Conservation (phyloP, 2,329 filamentous ascomycete genomes). For the Annulohypoxylon truncatum region DNA sequence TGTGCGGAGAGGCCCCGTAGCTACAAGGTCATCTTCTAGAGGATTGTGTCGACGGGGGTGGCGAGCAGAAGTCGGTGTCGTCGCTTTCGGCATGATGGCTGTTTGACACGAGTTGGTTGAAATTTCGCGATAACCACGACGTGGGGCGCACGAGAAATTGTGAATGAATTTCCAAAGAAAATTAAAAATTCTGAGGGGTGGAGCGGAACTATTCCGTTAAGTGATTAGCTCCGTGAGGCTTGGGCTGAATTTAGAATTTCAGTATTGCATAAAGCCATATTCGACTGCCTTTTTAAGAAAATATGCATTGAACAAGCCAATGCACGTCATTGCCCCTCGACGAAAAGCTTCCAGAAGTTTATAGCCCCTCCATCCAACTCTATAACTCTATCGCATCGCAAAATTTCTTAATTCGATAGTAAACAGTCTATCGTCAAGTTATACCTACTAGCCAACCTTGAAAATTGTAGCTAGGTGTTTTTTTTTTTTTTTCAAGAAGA, state of each 20-base stretch:
- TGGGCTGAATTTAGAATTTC: conserved; percentile 1
- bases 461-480: not conserved
- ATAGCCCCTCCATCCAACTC: conserved; percentile 23
- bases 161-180: conserved; percentile 31
- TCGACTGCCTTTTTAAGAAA: not conserved
- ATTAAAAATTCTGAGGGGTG: conserved; percentile 38
- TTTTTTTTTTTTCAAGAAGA: too few species aligned
- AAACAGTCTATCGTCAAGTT: not conserved
- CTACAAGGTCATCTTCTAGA: conserved; percentile 85
- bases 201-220: conserved; percentile 36
- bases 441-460: not conserved
- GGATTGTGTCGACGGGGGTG: conserved; percentile 84
- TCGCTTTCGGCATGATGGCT: conserved; percentile 80
- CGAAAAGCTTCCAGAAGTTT: conserved; percentile 12
- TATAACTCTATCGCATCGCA: conserved; percentile 12
- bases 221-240: conserved; percentile 25
- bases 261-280: not conserved
- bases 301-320: conserved; percentile 5
- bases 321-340: conserved; percentile 30
- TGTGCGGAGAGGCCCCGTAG: conserved; percentile 76
- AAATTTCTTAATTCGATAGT: conserved; percentile 31
- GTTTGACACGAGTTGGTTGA: not conserved
- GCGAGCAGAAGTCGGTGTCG: conserved; percentile 66
- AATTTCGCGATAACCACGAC: conserved; percentile 9
- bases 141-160: conserved; percentile 34